A percentile compares a stretch with the other conserved stretches of the same genome.
These are phyloP conservation scores for Amanita polypyramis DNA, from an alignment of 768 basidiomycete species.

Conservation along the genomic window DNA sequence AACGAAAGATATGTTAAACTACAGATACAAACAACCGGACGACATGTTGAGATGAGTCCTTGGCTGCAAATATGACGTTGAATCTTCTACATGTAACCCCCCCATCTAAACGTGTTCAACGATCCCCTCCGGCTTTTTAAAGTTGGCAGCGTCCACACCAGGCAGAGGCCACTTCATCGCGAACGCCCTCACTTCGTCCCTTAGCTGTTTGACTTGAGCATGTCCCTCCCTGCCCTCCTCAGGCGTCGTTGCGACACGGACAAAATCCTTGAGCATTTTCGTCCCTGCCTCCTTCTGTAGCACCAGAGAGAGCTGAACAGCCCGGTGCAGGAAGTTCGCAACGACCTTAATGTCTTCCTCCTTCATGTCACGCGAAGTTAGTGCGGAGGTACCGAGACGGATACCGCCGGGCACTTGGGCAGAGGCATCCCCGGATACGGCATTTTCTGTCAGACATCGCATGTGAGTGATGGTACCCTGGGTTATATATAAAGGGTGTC, in stretches of 20 bases:
- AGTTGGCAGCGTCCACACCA: slow-evolving; percentile 49
- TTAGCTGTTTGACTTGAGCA: slow-evolving; percentile 60
- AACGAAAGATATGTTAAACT: no score
- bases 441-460: slow-evolving; percentile 57
- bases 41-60: slow-evolving; percentile 1
- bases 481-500: slow-evolving; percentile 7
- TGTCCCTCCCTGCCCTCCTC: slow-evolving; percentile 65
- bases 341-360: slow-evolving; percentile 83
- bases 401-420: slow-evolving; percentile 96
- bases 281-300: slow-evolving; percentile 93
- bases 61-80: slow-evolving; percentile 30
- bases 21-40: slow-evolving; percentile 8
- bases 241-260: slow-evolving; percentile 62
- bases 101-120: slow-evolving; percentile 30
- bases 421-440: slow-evolving; percentile 92
- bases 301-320: slow-evolving; percentile 80
- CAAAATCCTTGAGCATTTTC: slow-evolving; percentile 94
- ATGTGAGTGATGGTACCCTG: not conserved
- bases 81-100: slow-evolving; percentile 29
- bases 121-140: slow-evolving; percentile 53
- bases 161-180: slow-evolving; percentile 89
- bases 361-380: slow-evolving; percentile 91
- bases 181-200: slow-evolving; percentile 72
- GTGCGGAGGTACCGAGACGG: slow-evolving; percentile 87
- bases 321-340: slow-evolving; percentile 86